phyloP scores from a whole-genome alignment of 768 basidiomycete species.

The Symmetrospora coprosmae region DNA sequence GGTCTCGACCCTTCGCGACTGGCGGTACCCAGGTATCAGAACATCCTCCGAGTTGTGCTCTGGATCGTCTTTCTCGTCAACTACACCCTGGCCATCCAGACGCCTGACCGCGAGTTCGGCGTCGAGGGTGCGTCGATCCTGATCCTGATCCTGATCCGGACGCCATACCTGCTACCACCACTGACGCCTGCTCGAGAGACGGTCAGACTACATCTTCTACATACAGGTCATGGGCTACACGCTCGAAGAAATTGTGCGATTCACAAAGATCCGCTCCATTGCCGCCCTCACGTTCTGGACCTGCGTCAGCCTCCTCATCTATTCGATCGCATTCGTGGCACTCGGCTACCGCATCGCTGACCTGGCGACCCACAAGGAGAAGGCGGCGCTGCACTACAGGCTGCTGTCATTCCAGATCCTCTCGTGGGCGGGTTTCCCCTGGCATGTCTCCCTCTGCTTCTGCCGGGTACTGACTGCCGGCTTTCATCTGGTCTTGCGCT shows the following conservation, averaged over 20 bases:
- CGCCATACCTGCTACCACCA: too few relatives aligned
- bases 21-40: constrained; percentile 33
- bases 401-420: constrained; percentile 28
- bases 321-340: constrained; percentile 27
- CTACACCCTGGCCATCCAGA: constrained; percentile 32
- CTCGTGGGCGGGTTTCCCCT: too few relatives aligned
- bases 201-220: constrained; percentile 29
- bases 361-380: constrained; percentile 7
- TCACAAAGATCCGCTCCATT: constrained; percentile 21
- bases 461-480: too few relatives aligned
- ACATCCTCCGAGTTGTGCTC: constrained; percentile 30
- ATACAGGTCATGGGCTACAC: constrained; percentile 30
- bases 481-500: too few relatives aligned
- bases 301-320: constrained; percentile 28
- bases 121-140: too few relatives aligned
- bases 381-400: constrained; percentile 19
- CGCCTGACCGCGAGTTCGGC: constrained; percentile 31
- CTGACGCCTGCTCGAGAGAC: too few relatives aligned
- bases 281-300: constrained; percentile 28
- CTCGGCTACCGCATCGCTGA: constrained; percentile 29
- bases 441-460: too few relatives aligned
- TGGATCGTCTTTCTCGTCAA: constrained; percentile 32
- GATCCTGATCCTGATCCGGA: too few relatives aligned
- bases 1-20: constrained; percentile 27
- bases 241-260: constrained; percentile 29